Evolutionary conservation across 2,329 filamentous ascomycete genomes (phyloP), one percentile per base, ranked within the genome.

Genomic region (Fusarium globosum): DNA sequence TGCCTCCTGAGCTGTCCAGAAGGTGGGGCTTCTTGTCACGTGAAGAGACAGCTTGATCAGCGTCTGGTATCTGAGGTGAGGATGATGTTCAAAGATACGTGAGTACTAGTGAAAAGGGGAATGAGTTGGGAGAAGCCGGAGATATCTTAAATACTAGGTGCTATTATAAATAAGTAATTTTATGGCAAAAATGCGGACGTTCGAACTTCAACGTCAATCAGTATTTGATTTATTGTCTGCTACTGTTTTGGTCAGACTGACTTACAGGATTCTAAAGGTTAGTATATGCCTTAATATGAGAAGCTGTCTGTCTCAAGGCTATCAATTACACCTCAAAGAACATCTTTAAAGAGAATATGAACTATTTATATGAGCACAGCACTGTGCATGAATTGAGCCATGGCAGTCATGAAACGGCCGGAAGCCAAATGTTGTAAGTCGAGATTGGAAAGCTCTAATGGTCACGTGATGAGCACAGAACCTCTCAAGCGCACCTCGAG

Each of bases 1-100:
- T 78, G 77, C 70, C 76, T 67, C 73, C 69, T 74, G 72, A 76
- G 72, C 70, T 76, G 69, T 72, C 72, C 68, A 59, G 65, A 61
- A 69, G 68, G 71, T 65, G 72, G 75, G 72, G 68, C 62, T 23
- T 36, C 10, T 15, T 39, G 62, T 79, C 79, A 80, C 79, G 79
- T 81, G 80, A 78, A 76, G 57, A 56, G 23, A 70, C 39, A 62
- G 53, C 55, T 65, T 28, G 35, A 38, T 53, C 49, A 53, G 35
- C 51, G 39, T 39, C 35, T 28, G 21, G 20, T 49, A 23, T 18
- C 28, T 16, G 15, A 28, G 30, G 15, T 12, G 30, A 33, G 33
- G 33, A 38, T 53, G 20, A 39, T 39, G 23, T 21, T 26, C 39
- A 28, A 14, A 55, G 51, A 20, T 35, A 49, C 6, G 12, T 51